Evolutionary conservation across 2,329 filamentous ascomycete genomes (phyloP).

Genomic region (Pseudogymnoascus sp.): DNA sequence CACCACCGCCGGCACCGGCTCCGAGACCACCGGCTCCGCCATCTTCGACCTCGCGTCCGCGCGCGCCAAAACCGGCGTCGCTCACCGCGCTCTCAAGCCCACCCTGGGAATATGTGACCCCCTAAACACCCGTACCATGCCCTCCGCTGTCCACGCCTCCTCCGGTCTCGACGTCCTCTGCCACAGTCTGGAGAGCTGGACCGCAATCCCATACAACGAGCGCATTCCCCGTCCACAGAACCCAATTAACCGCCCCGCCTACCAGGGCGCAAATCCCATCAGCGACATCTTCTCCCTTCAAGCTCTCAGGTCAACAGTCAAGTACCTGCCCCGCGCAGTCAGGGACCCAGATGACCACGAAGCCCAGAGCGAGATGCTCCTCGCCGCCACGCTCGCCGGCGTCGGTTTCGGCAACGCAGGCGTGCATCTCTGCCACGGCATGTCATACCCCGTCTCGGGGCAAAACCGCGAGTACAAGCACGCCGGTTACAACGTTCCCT

Average conservation of each 20-base stretch:
- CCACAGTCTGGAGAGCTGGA: slow-evolving; percentile 94
- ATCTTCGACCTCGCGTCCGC: slow-evolving; percentile 93
- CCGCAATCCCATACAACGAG: slow-evolving; percentile 88
- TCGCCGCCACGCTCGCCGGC: slow-evolving; percentile 87
- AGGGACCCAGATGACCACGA: slow-evolving; percentile 84
- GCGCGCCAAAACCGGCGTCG: slow-evolving; percentile 90
- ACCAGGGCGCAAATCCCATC: slow-evolving; percentile 96
- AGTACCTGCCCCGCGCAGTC: slow-evolving; percentile 85
- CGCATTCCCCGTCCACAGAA: slow-evolving; percentile 77
- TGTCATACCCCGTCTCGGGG: slow-evolving; percentile 95
- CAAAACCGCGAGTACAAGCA: slow-evolving; percentile 92
- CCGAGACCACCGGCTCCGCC: slow-evolving; percentile 93
- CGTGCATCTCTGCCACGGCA: slow-evolving; percentile 82
- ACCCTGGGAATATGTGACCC: slow-evolving; percentile 81
- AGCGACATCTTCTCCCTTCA: slow-evolving; percentile 93
- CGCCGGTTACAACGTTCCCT: slow-evolving; percentile 68
- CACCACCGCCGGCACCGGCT: slow-evolving; percentile 79
- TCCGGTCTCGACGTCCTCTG: slow-evolving; percentile 93
- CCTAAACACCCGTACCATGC: slow-evolving; percentile 93
- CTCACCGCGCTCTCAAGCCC: slow-evolving; percentile 90
- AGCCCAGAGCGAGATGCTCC: slow-evolving; percentile 90
- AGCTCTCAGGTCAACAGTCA: slow-evolving; percentile 73
- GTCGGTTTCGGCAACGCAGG: slow-evolving; percentile 97
- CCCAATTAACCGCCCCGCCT: slow-evolving; percentile 83
- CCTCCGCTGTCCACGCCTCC: slow-evolving; percentile 80